Evolutionary conservation across 106 monocot genomes (phyloP).

Genomic region (Triglochin maritima): DNA sequence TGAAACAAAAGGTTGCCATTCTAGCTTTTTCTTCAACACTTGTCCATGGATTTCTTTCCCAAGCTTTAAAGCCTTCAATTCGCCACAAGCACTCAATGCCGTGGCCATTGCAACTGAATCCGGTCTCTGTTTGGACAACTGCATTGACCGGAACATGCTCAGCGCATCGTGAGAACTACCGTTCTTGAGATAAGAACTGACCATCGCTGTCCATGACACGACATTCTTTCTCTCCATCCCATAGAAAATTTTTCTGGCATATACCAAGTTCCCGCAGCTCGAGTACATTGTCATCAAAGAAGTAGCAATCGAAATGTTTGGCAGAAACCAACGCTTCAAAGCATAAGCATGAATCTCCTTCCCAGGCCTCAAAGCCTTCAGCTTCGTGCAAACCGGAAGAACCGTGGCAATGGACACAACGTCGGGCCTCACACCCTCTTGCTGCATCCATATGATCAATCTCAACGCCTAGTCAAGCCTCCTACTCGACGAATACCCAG

Average conservation of each 20-base stretch:
- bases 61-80: constrained; percentile 32
- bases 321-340: constrained; percentile 52
- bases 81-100: constrained; percentile 34
- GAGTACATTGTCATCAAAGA: constrained; percentile 70
- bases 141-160: constrained; percentile 52
- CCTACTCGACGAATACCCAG: constrained; percentile 76
- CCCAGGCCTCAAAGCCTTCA: constrained; percentile 56
- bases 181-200: constrained; percentile 67
- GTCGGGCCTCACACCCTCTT: constrained; percentile 76
- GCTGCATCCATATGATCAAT: constrained; percentile 81
- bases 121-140: constrained; percentile 24
- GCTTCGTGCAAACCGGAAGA: constrained; percentile 45
- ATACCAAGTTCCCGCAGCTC: constrained; percentile 36
- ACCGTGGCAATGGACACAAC: constrained; percentile 55
- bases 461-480: constrained; percentile 68
- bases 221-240: constrained; percentile 50
- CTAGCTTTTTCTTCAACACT: constrained; percentile 16
- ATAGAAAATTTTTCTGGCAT: constrained; percentile 51
- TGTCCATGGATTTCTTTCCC: constrained; percentile 79
- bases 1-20: constrained; percentile 14
- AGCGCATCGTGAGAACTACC: constrained; percentile 30
- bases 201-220: constrained; percentile 76
- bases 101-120: constrained; percentile 54
- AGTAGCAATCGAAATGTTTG: constrained; percentile 64
- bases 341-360: constrained; percentile 71